Percentiles rank a stretch among this genome's conserved stretches.
Evolutionary conservation across 495 filamentous ascomycete genomes (phyloP).

Genomic region (Lepraria neglecta): DNA sequence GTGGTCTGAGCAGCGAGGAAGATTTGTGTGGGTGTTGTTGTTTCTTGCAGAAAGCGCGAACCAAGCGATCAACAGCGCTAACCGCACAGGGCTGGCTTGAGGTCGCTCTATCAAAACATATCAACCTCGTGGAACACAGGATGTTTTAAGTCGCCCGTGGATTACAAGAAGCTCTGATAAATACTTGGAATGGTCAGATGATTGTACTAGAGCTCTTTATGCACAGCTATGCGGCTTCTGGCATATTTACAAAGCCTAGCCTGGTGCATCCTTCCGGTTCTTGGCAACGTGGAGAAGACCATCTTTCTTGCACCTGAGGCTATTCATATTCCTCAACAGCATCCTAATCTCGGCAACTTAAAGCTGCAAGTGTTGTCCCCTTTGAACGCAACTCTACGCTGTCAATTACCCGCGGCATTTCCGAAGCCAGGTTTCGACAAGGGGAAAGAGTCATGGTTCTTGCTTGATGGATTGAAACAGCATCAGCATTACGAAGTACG

Average conservation of each 20-base stretch:
- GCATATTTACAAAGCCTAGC: constrained; percentile 13
- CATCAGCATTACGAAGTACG: constrained; percentile 84
- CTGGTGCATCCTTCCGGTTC: constrained; percentile 30
- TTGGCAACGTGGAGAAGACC: constrained; percentile 81
- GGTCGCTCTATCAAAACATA: constrained; percentile 6
- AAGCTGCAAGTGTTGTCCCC: constrained; percentile 60
- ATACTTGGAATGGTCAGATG: background rate
- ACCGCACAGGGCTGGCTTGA: background rate
- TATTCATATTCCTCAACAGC: constrained; percentile 46
- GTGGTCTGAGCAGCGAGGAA: constrained; percentile 7
- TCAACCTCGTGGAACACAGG: constrained; percentile 1
- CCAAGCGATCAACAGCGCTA: constrained; percentile 20
- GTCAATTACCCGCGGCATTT: constrained; percentile 58
- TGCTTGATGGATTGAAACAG: constrained; percentile 66
- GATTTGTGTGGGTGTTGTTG: constrained; percentile 22
- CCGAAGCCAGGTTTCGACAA: constrained; percentile 46
- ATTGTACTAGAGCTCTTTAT: background rate
- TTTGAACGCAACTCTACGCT: constrained; percentile 47
- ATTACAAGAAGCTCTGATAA: background rate
- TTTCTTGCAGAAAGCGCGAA: constrained; percentile 23
- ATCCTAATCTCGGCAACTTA: constrained; percentile 57
- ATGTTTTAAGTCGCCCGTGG: background rate
- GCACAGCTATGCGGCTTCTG: constrained; percentile 16
- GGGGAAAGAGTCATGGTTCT: constrained; percentile 70
- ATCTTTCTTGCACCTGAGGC: constrained; percentile 72